A percentile compares a stretch with the other conserved stretches of the same genome.
These are phyloP conservation scores for Parastagonospora avenae DNA, from an alignment of 2,329 filamentous ascomycete species.

Conservation along the genomic window DNA sequence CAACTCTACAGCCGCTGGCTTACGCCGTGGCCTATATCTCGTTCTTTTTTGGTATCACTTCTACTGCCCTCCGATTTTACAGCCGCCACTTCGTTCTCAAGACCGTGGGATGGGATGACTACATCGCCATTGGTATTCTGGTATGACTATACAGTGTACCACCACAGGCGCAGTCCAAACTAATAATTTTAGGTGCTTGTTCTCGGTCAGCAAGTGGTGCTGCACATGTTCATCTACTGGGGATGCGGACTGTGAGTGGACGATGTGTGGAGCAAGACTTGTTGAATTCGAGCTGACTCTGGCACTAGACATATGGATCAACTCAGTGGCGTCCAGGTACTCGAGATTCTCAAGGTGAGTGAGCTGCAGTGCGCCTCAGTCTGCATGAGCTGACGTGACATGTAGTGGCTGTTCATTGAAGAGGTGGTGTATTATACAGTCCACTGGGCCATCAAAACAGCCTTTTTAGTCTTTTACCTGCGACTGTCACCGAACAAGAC, in stretches of 20 bases:
- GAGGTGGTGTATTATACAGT: constrained; percentile 39
- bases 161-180: neutral
- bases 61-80: constrained; percentile 23
- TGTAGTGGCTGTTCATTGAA: constrained; percentile 33
- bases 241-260: constrained; percentile 26
- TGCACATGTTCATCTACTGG: constrained; percentile 28
- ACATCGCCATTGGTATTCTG: constrained; percentile 16
- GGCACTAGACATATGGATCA: neutral
- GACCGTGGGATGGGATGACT: constrained; percentile 26
- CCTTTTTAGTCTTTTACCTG: constrained; percentile 45
- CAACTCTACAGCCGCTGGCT: constrained; percentile 21
- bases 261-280: neutral
- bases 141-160: constrained; percentile 1
- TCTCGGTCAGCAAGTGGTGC: constrained; percentile 20
- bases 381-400: neutral
- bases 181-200: constrained; percentile 11
- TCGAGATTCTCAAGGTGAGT: neutral
- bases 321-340: constrained; percentile 3
- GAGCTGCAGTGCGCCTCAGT: neutral
- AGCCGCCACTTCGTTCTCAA: constrained; percentile 17
- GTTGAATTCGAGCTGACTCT: neutral
- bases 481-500: constrained; percentile 26
- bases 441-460: constrained; percentile 41
- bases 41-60: constrained; percentile 18
- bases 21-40: constrained; percentile 23